Evolutionary conservation across 2,329 filamentous ascomycete species (phyloP).

Genomic region (Zalaria obscura): DNA sequence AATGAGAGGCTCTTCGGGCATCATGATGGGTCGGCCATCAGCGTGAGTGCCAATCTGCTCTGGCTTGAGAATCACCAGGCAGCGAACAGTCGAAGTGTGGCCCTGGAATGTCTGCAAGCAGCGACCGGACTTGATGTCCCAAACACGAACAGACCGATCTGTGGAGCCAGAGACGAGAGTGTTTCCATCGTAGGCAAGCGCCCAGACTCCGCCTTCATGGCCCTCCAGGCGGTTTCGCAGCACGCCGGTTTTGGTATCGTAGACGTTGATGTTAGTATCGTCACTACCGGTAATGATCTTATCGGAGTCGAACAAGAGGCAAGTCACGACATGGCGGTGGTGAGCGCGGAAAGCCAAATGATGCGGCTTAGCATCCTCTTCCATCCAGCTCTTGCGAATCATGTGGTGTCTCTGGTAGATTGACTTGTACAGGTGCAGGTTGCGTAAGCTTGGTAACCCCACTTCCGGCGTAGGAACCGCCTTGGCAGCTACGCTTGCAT

Average conservation of each 20-base stretch:
- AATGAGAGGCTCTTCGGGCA: constrained; percentile 88
- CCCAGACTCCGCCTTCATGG: constrained; percentile 96
- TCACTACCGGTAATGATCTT: constrained; percentile 97
- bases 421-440: constrained; percentile 89
- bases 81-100: constrained; percentile 93
- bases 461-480: constrained; percentile 72
- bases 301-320: constrained; percentile 92
- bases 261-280: constrained; percentile 94
- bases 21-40: constrained; percentile 66
- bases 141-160: constrained; percentile 94
- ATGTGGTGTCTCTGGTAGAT: constrained; percentile 86
- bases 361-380: constrained; percentile 62
- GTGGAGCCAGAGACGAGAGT: constrained; percentile 91
- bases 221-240: constrained; percentile 73
- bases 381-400: constrained; percentile 87
- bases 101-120: constrained; percentile 96
- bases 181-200: constrained; percentile 89
- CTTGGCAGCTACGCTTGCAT: constrained; percentile 68
- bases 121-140: constrained; percentile 87
- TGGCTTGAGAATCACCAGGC: constrained; percentile 85
- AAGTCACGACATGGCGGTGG: constrained; percentile 91
- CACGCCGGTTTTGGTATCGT: constrained; percentile 88
- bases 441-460: constrained; percentile 63
- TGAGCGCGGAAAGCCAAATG: constrained; percentile 96
- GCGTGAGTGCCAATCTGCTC: constrained; percentile 57